Conservation (phyloP, 2,329 filamentous ascomycete genomes). For the Phyllosticta paracitricarpa region DNA sequence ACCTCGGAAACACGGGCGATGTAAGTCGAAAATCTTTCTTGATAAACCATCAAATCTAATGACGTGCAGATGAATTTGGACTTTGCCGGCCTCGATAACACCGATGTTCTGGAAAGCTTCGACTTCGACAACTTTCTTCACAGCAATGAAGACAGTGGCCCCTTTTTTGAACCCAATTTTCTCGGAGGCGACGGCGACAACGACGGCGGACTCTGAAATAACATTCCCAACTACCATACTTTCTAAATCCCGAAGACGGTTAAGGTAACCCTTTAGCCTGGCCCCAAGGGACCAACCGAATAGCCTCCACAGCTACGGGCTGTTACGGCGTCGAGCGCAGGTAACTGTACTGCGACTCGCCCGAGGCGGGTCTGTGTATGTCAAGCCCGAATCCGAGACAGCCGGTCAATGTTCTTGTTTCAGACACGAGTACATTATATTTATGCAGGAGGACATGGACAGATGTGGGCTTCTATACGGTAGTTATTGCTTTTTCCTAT, state of each 20-base stretch:
- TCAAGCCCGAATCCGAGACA: neutral
- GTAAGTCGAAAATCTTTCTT: conserved; percentile 16
- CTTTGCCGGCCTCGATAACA: conserved; percentile 37
- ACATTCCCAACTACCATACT: no score
- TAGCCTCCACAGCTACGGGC: no score
- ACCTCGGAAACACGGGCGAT: conserved; percentile 22
- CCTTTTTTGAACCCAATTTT: conserved; percentile 2
- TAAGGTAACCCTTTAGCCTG: no score
- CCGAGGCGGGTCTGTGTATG: neutral
- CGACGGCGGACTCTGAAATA: neutral
- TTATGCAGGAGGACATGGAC: neutral
- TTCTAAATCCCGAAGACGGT: no score
- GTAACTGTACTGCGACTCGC: neutral
- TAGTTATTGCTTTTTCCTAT: neutral
- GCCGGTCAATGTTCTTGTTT: neutral
- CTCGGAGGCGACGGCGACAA: conserved; percentile 1
- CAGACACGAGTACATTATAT: neutral
- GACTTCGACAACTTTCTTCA: conserved; percentile 60
- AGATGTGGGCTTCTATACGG: neutral
- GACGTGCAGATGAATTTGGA: conserved; percentile 28
- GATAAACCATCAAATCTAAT: conserved; percentile 25
- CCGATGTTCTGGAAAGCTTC: conserved; percentile 59
- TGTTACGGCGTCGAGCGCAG: neutral
- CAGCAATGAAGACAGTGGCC: conserved; percentile 29
- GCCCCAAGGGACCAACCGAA: no score